Conservation (phyloP, 1,139 yeast genomes). For the Komagataea norvegica region DNA sequence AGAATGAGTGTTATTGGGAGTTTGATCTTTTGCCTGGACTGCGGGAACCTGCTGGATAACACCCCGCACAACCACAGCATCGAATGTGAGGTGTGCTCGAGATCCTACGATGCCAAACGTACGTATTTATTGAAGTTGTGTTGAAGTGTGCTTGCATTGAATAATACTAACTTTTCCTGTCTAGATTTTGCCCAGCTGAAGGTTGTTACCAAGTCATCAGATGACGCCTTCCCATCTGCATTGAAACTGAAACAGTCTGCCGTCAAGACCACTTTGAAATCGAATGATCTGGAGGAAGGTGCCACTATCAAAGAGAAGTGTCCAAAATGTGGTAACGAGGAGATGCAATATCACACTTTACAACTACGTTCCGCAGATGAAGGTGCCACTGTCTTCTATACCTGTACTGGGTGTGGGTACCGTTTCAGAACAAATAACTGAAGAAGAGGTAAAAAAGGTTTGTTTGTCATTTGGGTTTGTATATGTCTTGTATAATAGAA, state of each 20-base stretch:
- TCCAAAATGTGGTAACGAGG: constrained; percentile 96
- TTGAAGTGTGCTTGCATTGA: neutral
- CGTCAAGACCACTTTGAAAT: constrained; percentile 77
- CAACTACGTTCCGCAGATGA: constrained; percentile 98
- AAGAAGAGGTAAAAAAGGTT: too few species aligned
- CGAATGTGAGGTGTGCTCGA: constrained; percentile 65
- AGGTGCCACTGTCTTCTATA: constrained; percentile 94
- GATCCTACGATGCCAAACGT: constrained; percentile 47
- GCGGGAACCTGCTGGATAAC: constrained; percentile 85
- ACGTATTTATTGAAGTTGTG: constrained; percentile 13
- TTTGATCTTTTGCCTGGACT: constrained; percentile 86
- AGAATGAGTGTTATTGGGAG: constrained; percentile 92
- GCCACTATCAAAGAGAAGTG: constrained; percentile 96
- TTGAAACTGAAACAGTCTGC: constrained; percentile 78
- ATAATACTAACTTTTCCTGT: constrained; percentile 5
- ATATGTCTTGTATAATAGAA: constrained; percentile 9
- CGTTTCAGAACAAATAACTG: constrained; percentile 88
- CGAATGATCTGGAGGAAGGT: constrained; percentile 83
- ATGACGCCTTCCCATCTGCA: constrained; percentile 87
- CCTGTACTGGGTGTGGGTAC: constrained; percentile 91
- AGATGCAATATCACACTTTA: constrained; percentile 95
- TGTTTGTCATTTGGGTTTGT: neutral
- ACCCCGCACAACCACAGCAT: constrained; percentile 46
- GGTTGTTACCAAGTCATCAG: constrained; percentile 79
- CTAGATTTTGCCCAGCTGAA: constrained; percentile 66